These are phyloP conservation scores for Cladorrhinum sp. DNA, from an alignment of 2,329 filamentous ascomycete species.

Conservation along the genomic window DNA sequence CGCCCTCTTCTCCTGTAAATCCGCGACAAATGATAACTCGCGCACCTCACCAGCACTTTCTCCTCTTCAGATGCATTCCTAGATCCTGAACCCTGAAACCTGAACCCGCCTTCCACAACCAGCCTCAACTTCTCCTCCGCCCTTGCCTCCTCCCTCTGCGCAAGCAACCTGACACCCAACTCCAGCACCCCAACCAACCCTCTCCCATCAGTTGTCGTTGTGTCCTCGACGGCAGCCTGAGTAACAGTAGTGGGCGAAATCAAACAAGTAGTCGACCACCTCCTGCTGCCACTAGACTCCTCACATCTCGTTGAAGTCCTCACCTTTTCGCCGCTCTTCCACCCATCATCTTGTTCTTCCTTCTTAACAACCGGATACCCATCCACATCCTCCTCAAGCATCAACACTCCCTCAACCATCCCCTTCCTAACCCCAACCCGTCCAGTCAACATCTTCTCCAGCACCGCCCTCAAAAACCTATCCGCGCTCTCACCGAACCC, in stretches of 20 bases:
- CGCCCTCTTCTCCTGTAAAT: conserved; percentile 8
- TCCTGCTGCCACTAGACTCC: too few relatives aligned
- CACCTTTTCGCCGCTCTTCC: background rate
- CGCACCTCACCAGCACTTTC: conserved; percentile 14
- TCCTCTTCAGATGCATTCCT: background rate
- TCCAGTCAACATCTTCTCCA: conserved; percentile 13
- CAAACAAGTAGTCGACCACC: background rate
- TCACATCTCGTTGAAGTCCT: background rate
- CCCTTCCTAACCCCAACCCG: background rate
- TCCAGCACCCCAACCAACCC: conserved; percentile 1
- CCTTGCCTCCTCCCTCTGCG: conserved; percentile 6
- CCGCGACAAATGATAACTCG: conserved; percentile 11
- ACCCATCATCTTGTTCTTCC: background rate
- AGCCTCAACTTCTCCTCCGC: conserved; percentile 7
- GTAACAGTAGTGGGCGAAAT: background rate
- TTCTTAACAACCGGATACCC: conserved; percentile 10
- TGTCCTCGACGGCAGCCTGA: background rate
- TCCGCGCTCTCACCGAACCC: conserved; percentile 8
- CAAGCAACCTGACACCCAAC: conserved; percentile 6
- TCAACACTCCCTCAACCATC: conserved; percentile 2
- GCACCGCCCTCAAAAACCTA: conserved; percentile 15
- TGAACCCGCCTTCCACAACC: background rate
- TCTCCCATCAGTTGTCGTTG: background rate
- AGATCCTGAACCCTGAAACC: background rate
- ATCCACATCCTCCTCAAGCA: conserved; percentile 9